A percentile compares a stretch with the other conserved stretches of the same genome.
Evolutionary conservation across 495 filamentous ascomycete species (phyloP).

Genomic region (Podospora australis): DNA sequence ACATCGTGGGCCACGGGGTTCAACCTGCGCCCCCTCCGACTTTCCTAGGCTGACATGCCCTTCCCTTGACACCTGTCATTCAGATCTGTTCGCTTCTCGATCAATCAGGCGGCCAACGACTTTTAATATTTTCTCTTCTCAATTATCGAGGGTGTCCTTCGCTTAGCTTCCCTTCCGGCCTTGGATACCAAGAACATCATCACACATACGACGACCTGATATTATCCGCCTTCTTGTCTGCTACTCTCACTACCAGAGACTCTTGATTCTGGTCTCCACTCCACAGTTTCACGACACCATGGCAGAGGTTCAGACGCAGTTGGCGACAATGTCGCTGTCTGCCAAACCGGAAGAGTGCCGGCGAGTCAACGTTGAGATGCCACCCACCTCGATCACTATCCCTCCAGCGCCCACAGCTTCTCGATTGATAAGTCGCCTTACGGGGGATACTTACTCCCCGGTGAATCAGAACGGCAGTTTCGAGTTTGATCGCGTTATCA

Average conservation of each 20-base stretch:
- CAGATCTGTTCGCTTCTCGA: background rate
- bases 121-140: background rate
- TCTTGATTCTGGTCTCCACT: too few relatives aligned
- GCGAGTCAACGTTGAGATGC: conserved; percentile 12
- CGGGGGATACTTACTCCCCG: conserved; percentile 39
- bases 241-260: too few relatives aligned
- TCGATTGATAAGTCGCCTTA: conserved; percentile 16
- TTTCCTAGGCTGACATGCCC: background rate
- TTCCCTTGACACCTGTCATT: conserved; percentile 5
- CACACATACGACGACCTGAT: background rate
- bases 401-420: conserved; percentile 13
- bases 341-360: conserved; percentile 10
- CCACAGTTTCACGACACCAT: conserved; percentile 16
- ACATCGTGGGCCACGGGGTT: background rate
- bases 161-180: conserved; percentile 12
- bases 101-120: background rate
- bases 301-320: conserved; percentile 25
- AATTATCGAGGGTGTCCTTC: conserved; percentile 22
- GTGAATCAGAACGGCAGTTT: conserved; percentile 95
- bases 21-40: background rate
- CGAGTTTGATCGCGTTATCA: conserved; percentile 87
- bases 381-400: conserved; percentile 19
- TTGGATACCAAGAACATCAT: background rate
- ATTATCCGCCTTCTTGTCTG: background rate
- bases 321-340: conserved; percentile 13